Evolutionary conservation across 164 flowering plant species (phyloP), one percentile per base, ranked within the genome.

Genomic region (Umbellularia californica): DNA sequence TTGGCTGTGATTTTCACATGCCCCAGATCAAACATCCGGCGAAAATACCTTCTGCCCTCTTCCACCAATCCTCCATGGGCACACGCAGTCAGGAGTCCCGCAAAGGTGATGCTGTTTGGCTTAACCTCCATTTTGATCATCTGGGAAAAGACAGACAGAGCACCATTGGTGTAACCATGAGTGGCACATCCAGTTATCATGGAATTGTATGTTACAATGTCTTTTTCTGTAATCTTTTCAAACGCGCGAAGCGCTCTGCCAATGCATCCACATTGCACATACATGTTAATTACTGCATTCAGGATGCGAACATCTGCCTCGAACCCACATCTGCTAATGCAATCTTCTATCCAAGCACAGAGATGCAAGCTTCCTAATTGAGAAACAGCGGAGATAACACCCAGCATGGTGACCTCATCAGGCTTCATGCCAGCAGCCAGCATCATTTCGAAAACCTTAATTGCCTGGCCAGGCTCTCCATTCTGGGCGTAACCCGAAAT

Each of bases 111-210:
- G 68, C 68, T 41, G 23, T 70, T 74, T 66, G 80, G 80, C 52
- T 12, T n/a, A 70, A 78, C 55, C 67, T 22, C 52, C 58, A 52
- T 71, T 25, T 28, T 55, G 15, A 58, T 71, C 80, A 78, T 70
- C 74, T 22, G 47, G 6, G 71, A 65, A 51, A 78, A 78, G 62
- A 78, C 30, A 28, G 50, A 35, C 15, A 78, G 22, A 22, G 74
- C 77, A 5, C 23, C 41, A 7, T 72, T 28, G 13, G 74, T 41
- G 50, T 78, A 24, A 12, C 80, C 80, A 78, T 78, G 77, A 55
- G 58, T 65, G 5, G 80, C 80, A 35, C 50, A 78, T n/a, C 77
- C 77, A n/a, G 71, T 65, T 52, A 78, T 66, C 80, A 74, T 78
- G 13, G 77, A 65, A 41, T 70, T 78, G 63, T 74, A 78, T 35